A percentile compares a stretch with the other conserved stretches of the same genome.
Conservation (phyloP, 1,284 basidiomycete species). For the Malassezia japonica region DNA sequence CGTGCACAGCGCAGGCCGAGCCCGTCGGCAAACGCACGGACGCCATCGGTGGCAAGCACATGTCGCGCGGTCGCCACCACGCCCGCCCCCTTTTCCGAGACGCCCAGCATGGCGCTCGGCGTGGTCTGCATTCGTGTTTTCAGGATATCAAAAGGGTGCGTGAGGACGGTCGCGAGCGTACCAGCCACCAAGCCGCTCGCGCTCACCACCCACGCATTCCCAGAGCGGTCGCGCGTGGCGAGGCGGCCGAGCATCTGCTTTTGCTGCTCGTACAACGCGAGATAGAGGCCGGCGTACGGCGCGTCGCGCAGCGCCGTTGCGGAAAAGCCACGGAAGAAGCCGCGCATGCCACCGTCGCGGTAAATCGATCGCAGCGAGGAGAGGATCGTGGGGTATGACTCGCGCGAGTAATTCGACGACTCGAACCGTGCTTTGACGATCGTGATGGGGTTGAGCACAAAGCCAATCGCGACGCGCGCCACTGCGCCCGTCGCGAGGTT, state of each 20-base stretch:
- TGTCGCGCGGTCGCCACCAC: slow-evolving; percentile 25
- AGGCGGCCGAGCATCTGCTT: slow-evolving; percentile 25
- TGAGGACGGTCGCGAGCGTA: slow-evolving; percentile 39
- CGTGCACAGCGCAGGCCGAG: slow-evolving; percentile 39
- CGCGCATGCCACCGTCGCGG: slow-evolving; percentile 62
- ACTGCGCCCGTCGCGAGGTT: slow-evolving; percentile 83
- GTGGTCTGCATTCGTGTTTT: slow-evolving; percentile 47
- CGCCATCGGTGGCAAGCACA: slow-evolving; percentile 19
- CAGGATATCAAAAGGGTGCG: slow-evolving; percentile 47
- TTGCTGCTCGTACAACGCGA: slow-evolving; percentile 65
- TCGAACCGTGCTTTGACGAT: slow-evolving; percentile 91
- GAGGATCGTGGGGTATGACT: slow-evolving; percentile 30
- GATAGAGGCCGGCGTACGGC: slow-evolving; percentile 87
- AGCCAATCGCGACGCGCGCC: slow-evolving; percentile 73
- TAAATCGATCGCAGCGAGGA: slow-evolving; percentile 52
- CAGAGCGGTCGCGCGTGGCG: slow-evolving; percentile 17
- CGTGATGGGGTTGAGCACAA: slow-evolving; percentile 82
- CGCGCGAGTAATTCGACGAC: slow-evolving; percentile 45
- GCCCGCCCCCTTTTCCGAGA: slow-evolving; percentile 9
- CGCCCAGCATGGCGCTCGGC: slow-evolving; percentile 16
- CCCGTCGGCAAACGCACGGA: slow-evolving; percentile 35
- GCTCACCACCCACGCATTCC: slow-evolving; percentile 33
- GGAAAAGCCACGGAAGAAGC: slow-evolving; percentile 76
- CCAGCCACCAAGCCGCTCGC: slow-evolving; percentile 32
- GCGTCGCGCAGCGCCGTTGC: slow-evolving; percentile 87